Evolutionary conservation across 2,329 filamentous ascomycete species (phyloP), one percentile per base, ranked within the genome.

Genomic region (Ophiocordyceps australis): DNA sequence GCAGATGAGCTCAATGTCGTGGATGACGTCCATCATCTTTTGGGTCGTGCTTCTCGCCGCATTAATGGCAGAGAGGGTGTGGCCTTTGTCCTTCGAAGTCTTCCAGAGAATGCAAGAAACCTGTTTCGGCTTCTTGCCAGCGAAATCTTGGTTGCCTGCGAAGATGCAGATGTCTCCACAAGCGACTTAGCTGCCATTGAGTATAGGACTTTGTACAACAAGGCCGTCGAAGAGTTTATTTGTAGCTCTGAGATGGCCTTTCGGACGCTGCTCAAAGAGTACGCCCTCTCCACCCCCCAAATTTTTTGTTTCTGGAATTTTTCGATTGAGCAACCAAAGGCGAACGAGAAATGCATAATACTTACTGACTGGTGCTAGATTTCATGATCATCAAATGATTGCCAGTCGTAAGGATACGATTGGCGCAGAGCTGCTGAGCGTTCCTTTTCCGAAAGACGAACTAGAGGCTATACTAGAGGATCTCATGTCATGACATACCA

Each of bases 311-410:
- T n/a, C n/a, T n/a, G n/a, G n/a, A n/a, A n/a, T n/a, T n/a, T n/a
- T n/a, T n/a, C n/a, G n/a, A n/a, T n/a, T n/a, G n/a, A n/a, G n/a
- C n/a, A n/a, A n/a, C n/a, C n/a, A n/a, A n/a, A n/a, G n/a, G n/a
- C n/a, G n/a, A n/a, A n/a, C n/a, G n/a, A n/a, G n/a, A n/a, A n/a
- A n/a, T n/a, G n/a, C n/a, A n/a, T n/a, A n/a, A n/a, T n/a, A n/a
- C n/a, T 14, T 30, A 25, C 41, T 50, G 32, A 57, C 45, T 28
- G 30, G 25, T 5, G 15, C 10, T 36, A 78, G 73, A 50, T 89
- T 98, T 48, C 82, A 94, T 45, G 89, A 98, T 42, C 89, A 98
- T 55, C 82, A 94, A 43, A 95, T 98, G 72, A 78, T 98, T 34
- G 81, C 81, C 28, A 91, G 79, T 33, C 70, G 74, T 33, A 86